These are phyloP conservation scores for Pythium oligandrum DNA, from an alignment of 352 stramenopile species.

Conservation along the genomic window DNA sequence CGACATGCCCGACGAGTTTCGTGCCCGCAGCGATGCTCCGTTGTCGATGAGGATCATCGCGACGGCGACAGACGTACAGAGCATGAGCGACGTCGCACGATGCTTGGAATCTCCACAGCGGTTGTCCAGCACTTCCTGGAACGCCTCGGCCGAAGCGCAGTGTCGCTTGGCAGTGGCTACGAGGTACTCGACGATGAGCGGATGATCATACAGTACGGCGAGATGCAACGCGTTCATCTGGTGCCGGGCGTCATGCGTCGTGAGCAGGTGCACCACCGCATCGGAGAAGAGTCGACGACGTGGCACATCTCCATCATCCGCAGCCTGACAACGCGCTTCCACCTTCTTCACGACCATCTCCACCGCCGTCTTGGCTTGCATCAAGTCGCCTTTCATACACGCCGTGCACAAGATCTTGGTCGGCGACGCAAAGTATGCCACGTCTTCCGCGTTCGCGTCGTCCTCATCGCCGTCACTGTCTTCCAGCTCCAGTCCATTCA, in stretches of 20 bases:
- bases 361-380: conserved; percentile 59
- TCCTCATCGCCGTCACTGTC: conserved; percentile 14
- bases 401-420: conserved; percentile 61
- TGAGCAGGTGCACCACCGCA: conserved; percentile 48
- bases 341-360: conserved; percentile 45
- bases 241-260: conserved; percentile 55
- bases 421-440: conserved; percentile 52
- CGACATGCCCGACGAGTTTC: conserved; percentile 79
- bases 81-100: conserved; percentile 64
- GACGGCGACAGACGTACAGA: conserved; percentile 67
- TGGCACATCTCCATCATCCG: not conserved
- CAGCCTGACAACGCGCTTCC: conserved; percentile 4
- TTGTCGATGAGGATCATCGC: conserved; percentile 46
- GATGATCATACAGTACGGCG: conserved; percentile 74
- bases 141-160: conserved; percentile 15
- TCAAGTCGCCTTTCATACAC: conserved; percentile 74
- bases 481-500: conserved; percentile 15
- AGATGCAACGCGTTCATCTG: conserved; percentile 75
- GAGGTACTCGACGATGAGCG: conserved; percentile 53
- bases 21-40: conserved; percentile 39
- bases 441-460: not conserved
- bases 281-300: conserved; percentile 10
- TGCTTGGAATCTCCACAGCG: conserved; percentile 64
- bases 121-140: conserved; percentile 51
- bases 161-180: conserved; percentile 40